These are phyloP conservation scores for Cicer arietinum DNA, from an alignment of 306 rosid genomes.

Conservation along the genomic window DNA sequence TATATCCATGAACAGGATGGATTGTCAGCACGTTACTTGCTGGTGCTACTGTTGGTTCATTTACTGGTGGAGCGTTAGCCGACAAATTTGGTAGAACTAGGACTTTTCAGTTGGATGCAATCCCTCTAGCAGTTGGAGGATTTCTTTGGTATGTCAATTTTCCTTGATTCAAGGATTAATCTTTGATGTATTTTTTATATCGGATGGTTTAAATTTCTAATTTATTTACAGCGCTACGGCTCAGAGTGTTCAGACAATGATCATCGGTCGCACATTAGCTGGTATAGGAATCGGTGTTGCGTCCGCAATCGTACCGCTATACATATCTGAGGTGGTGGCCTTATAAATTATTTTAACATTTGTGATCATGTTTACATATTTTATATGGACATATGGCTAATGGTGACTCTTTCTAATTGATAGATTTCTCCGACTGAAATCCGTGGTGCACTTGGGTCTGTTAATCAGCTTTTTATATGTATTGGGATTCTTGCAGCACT, in stretches of 20 bases:
- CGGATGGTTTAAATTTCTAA: constrained; percentile 24
- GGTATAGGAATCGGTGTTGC: constrained; percentile 94
- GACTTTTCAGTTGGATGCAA: constrained; percentile 88
- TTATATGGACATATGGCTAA: neutral
- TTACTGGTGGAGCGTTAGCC: constrained; percentile 91
- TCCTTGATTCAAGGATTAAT: constrained; percentile 31
- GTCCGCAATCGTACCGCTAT: constrained; percentile 92
- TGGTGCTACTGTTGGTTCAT: constrained; percentile 90
- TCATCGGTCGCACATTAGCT: constrained; percentile 83
- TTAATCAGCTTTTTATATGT: constrained; percentile 89
- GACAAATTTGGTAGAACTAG: constrained; percentile 91
- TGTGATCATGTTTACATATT: constrained; percentile 6
- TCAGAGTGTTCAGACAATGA: constrained; percentile 85
- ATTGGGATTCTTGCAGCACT: constrained; percentile 89
- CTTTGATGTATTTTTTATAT: constrained; percentile 24
- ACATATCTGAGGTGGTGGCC: constrained; percentile 86
- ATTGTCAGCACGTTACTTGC: constrained; percentile 85
- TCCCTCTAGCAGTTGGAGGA: constrained; percentile 84
- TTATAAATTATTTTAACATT: constrained; percentile 21
- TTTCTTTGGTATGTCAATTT: constrained; percentile 69
- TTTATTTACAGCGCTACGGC: constrained; percentile 75
- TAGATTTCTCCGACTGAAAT: constrained; percentile 96
- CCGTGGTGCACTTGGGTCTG: constrained; percentile 94
- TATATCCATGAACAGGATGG: constrained; percentile 74
- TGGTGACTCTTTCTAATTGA: constrained; percentile 38